Evolutionary conservation across 2,329 filamentous ascomycete genomes (phyloP).

Genomic region (Setomelanomma holmii): DNA sequence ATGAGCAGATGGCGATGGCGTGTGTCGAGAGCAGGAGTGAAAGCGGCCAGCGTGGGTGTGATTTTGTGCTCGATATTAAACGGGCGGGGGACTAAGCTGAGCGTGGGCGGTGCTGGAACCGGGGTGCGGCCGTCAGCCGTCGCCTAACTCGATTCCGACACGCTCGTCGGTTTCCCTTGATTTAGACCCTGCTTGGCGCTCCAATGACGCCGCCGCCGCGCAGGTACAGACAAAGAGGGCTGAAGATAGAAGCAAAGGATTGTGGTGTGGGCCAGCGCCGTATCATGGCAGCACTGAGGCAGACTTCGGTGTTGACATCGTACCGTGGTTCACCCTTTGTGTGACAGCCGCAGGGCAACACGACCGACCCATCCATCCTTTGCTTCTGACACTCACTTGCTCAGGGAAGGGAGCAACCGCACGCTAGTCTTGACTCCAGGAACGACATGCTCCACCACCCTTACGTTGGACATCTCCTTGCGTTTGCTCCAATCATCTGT

Average conservation of each 20-base stretch:
- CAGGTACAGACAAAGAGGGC: slow-evolving; percentile 5
- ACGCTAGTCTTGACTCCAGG: not conserved
- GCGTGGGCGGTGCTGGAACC: slow-evolving; percentile 19
- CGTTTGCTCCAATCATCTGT: not conserved
- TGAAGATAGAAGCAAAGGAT: slow-evolving; percentile 1
- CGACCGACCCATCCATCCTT: not conserved
- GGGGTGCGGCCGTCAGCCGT: slow-evolving; percentile 20
- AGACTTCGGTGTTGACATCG: not conserved
- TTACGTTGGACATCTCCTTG: not conserved
- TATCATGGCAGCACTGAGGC: not conserved
- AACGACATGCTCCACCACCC: not conserved
- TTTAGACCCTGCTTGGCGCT: slow-evolving; percentile 19
- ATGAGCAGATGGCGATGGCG: slow-evolving; percentile 32
- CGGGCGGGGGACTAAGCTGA: slow-evolving; percentile 31
- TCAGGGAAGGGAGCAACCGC: not conserved
- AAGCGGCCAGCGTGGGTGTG: slow-evolving; percentile 10
- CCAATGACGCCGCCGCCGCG: not conserved
- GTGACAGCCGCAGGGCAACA: not conserved
- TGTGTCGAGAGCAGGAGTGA: slow-evolving; percentile 17
- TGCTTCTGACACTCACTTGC: not conserved
- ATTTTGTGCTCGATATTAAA: slow-evolving; percentile 30
- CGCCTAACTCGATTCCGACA: slow-evolving; percentile 16
- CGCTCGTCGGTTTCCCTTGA: slow-evolving; percentile 24
- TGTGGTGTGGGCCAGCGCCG: not conserved
- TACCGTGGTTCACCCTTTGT: not conserved